Percentiles rank a stretch among this genome's conserved stretches.
phyloP scores from a whole-genome alignment of 768 basidiomycete genomes.

The Amanita muscaria region DNA sequence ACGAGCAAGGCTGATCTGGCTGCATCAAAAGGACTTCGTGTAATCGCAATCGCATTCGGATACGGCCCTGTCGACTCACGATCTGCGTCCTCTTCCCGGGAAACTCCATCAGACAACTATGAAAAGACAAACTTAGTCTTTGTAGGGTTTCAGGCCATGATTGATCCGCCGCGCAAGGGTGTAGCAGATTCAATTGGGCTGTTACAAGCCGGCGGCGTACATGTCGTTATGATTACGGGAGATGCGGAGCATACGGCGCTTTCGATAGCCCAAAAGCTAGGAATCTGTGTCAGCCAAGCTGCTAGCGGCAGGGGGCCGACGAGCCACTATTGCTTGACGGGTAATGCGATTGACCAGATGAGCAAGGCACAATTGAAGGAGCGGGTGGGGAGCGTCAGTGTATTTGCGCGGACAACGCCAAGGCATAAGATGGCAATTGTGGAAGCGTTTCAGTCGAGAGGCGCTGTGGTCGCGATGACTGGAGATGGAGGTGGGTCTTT shows the following conservation, averaged over 20 bases:
- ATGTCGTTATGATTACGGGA: constrained; percentile 98
- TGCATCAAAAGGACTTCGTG: constrained; percentile 70
- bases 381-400: constrained; percentile 69
- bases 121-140: constrained; percentile 65
- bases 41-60: constrained; percentile 90
- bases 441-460: constrained; percentile 84
- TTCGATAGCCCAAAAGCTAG: constrained; percentile 80
- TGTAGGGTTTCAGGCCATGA: constrained; percentile 90
- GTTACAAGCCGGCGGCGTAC: constrained; percentile 79
- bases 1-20: constrained; percentile 60
- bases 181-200: constrained; percentile 84
- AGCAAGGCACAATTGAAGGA: constrained; percentile 74
- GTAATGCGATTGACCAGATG: constrained; percentile 80
- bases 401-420: constrained; percentile 94
- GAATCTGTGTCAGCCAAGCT: constrained; percentile 64
- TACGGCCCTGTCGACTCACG: constrained; percentile 47
- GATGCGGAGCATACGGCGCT: constrained; percentile 89
- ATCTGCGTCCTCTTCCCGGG: constrained; percentile 20
- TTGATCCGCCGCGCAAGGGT: constrained; percentile 89
- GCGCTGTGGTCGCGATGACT: constrained; percentile 93
- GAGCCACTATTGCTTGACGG: constrained; percentile 55
- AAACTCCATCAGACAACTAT: constrained; percentile 19
- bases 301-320: constrained; percentile 34
- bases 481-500: constrained; percentile 77
- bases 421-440: constrained; percentile 98